Conservation (phyloP, 2,329 filamentous ascomycete species). For the Bipolaris cookei region DNA sequence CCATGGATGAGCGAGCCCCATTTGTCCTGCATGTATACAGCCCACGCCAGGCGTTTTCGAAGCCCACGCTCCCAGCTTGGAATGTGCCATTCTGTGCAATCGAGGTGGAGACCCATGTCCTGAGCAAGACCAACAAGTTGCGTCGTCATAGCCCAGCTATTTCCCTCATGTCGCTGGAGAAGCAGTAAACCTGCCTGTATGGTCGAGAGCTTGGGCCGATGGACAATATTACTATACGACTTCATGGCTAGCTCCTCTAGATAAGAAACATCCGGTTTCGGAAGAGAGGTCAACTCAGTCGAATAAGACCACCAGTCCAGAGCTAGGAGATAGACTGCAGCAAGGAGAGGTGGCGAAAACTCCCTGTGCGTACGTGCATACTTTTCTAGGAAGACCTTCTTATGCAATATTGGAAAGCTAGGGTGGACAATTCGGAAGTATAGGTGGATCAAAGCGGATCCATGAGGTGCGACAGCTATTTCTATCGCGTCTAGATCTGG, state of each 20-base stretch:
- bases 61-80: constrained; percentile 68
- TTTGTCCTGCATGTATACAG: constrained; percentile 69
- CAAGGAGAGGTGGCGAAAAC: constrained; percentile 65
- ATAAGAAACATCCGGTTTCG: constrained; percentile 51
- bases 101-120: constrained; percentile 55
- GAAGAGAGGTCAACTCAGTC: constrained; percentile 55
- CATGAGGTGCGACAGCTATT: constrained; percentile 71
- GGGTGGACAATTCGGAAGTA: constrained; percentile 73
- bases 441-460: constrained; percentile 71
- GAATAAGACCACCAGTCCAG: constrained; percentile 68
- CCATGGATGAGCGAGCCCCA: constrained; percentile 66
- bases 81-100: constrained; percentile 67
- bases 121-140: constrained; percentile 50
- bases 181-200: constrained; percentile 51
- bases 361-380: constrained; percentile 64
- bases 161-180: constrained; percentile 45
- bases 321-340: constrained; percentile 67
- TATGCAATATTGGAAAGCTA: constrained; percentile 65
- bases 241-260: constrained; percentile 47
- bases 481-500: constrained; percentile 72
- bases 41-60: constrained; percentile 68
- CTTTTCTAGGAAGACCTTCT: constrained; percentile 67
- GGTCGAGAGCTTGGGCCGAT: constrained; percentile 51
- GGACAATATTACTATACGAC: constrained; percentile 47
- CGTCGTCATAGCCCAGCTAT: constrained; percentile 43